Base-by-base conservation (phyloP, 306 rosid species). In the Acacia melanoxylon region DNA sequence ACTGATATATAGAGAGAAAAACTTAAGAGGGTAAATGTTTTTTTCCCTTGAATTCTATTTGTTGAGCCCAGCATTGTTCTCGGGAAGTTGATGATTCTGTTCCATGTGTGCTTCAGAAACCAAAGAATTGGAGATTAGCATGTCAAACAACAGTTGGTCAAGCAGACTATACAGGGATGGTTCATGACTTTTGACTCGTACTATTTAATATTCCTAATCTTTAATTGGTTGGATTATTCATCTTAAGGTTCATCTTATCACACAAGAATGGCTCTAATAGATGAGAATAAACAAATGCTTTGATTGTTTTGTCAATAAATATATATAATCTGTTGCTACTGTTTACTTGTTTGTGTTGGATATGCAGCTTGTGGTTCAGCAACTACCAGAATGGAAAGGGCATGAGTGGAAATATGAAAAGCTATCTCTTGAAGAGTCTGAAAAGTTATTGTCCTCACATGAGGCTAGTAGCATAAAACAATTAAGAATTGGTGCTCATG, bases 61-160 rank as follows among this genome's bases (percentile, higher is more conserved):
- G 62, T 46, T 56, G 62, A 16, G 24, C 59, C 14, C 27, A 68
- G 6, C 27, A 25, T 61, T 54, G 59, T 48, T 58, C 22, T 63
- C 22, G 31, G 74, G 12, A 84, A 69, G 40, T 13, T 56, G 14
- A 70, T n/a, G 31, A 58, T 68, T 69, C 2, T 76, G 68, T 25
- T 65, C 22, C 66, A 2, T 76, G 56, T 5, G 9, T 73, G 77
- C 40, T 8, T 17, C 90, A 95, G 99, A 95, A 95, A 89, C 99
- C 94, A 79, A 93, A 89, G 87, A 92, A 89, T 80, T 95, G 96
- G 96, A 95, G 99, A 89, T 90, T 93, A 59, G 99, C 99, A 86
- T 95, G 99, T 88, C 99, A 95, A 87, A 86, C 92, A 72, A 88
- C 86, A 51, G 97, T 95, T 49, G 97, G 97, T 31, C 76, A 84